Evolutionary conservation across 768 basidiomycete genomes (phyloP), one percentile per base, ranked within the genome.

Genomic region (Xerocomus brunneocitrinus): DNA sequence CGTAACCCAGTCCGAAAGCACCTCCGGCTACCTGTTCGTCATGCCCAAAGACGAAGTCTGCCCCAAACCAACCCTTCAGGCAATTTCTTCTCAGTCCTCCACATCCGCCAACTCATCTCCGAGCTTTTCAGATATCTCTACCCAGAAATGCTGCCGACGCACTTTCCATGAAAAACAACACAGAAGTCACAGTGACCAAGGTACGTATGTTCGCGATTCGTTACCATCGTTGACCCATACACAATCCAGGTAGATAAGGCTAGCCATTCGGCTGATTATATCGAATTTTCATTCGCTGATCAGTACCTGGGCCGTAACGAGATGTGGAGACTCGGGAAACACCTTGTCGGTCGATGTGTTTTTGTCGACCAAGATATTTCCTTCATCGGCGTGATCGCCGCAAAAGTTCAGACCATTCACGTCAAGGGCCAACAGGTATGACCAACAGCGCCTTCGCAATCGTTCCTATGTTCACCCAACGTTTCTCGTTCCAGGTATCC

Each of bases 231-330:
- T 49, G 41, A 56, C 56, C 58, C 54, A 60, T 61, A 42, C 5
- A 42, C 24, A 5, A 19, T 27, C 14, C 49, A 91, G 89, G 87
- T 90, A 39, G 83, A 94, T 58, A 81, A 77, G 59, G 73, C 76
- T 7, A 70, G 72, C 35, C 79, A 81, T 54, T 78, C 73, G 25
- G 90, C 89, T 1, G 85, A 89, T 55, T 87, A 85, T 64, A 79
- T 98, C 47, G 95, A 98, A 63, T 79, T 98, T 52, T 84, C 84
- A 43, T 98, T 98, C 64, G 89, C 91, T 57, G 94, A 97, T 66
- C 93, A 95, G 65, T 98, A 98, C 67, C 77, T 98, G 14, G 95
- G 95, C 14, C 83, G 97, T 43, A 92, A 89, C 56, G 97, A 98
- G 60, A 95, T 97, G 93, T 98, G 95, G 92, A 77, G 93, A 45